Base-by-base conservation (phyloP, 1,284 basidiomycete genomes). In the Puccinia triticina region DNA sequence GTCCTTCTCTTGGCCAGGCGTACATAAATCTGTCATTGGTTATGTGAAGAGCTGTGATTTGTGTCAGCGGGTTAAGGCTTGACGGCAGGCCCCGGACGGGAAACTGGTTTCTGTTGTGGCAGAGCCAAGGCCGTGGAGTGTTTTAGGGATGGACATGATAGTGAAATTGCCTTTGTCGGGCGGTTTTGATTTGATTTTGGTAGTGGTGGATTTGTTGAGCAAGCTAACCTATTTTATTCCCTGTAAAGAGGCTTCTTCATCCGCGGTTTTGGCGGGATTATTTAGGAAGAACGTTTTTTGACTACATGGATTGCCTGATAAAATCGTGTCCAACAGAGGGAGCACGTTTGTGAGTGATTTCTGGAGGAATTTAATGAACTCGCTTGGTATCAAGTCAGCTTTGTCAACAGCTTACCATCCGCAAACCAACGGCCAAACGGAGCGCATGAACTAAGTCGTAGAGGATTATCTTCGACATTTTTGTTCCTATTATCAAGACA, bases 71-170 rank as follows among this genome's bases (percentile, higher is more conserved):
- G n/a, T n/a, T 61, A 89, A 89, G 77, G 34, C 80, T 11, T 83
- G 84, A 10, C 83, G 84, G 0, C 87, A 87, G 77, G 85, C 85
- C 37, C 87, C 87, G 1, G 87, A 87, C 78, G 88, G 88, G 10
- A 59, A 26, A 59, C 29, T 59, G 57, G 26, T n/a, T 2, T 29
- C 57, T 11, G 7, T 59, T 29, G 14, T 59, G 8, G n/a, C 57
- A 29, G 7, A 46, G 14, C 8, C 43, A 46, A 46, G 43, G 8
- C 14, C 14, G 14, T 14, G 8, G 8, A 46, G 7, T 46, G 7
- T 14, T 8, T 46, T 46, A n/a, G n/a, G n/a, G n/a, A n/a, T n/a
- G n/a, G n/a, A n/a, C n/a, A n/a, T n/a, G n/a, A n/a, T n/a, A n/a
- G n/a, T n/a, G n/a, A n/a, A n/a, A n/a, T n/a, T n/a, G n/a, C n/a